Base-by-base conservation (phyloP, 2,329 filamentous ascomycete species). In the Diaporthe sp. region DNA sequence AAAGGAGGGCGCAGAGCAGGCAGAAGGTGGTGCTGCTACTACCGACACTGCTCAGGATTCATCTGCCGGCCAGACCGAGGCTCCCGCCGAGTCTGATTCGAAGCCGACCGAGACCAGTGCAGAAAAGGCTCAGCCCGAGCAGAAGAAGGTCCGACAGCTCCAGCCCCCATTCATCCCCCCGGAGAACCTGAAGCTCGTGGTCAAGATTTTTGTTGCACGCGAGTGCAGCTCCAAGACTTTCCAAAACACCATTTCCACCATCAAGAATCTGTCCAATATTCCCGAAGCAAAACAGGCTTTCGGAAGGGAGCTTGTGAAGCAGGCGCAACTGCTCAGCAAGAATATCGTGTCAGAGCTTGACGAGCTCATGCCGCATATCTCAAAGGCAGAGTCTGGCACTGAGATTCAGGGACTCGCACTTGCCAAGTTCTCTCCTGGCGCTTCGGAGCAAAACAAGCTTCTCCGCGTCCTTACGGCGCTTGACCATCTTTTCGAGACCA, bases 201-300 rank as follows among this genome's bases (percentile, higher is more conserved):
- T 98, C 78, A 97, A 97, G 81, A 98, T 99, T 73, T 94, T 99
- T 77, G 95, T 97, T 56, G 96, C 96, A 76, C 93, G 96, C 65
- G 97, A 99, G 83, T 99, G 97, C 85, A 98, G 95, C 81, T 96
- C 94, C 76, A 98, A 98, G 87, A 98, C 97, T 0, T 99, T 99
- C 88, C 94, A 97, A 81, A 97, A 98, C 83, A 98, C 97, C 0
- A 90, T 99, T 71, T 97, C 96, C 22, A 97, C 97, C n/a, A 98
- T 99, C 87, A 98, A 98, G 86, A 98, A 98, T 80, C 89, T 99
- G 56, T 98, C 96, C 7, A 93, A 94, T 51, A 97, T 99, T 75
- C 95, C 96, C 22, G 95, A 94, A 17, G 95, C 96, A 25, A 97
- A 97, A 84, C 91, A 94, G 70, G 89, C 95, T 15, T 98, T 99